A percentile compares a stretch with the other conserved stretches of the same genome.
These are phyloP conservation scores for Mycena haematopus DNA, from an alignment of 768 basidiomycete species.

Conservation along the genomic window DNA sequence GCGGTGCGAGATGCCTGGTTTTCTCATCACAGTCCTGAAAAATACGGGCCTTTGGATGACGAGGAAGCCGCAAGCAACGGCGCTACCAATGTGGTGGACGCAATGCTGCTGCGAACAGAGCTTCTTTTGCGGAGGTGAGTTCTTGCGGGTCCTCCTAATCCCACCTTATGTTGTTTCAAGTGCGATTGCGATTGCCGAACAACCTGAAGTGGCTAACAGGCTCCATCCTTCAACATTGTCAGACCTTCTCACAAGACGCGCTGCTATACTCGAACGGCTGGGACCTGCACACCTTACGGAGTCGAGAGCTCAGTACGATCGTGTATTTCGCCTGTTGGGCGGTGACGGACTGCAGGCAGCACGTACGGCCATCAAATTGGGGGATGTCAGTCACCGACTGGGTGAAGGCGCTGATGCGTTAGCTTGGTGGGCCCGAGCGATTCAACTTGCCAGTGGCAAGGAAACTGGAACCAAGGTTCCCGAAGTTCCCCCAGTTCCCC, in stretches of 20 bases:
- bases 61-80: constrained; percentile 42
- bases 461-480: constrained; percentile 33
- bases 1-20: constrained; percentile 76
- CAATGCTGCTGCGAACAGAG: constrained; percentile 60
- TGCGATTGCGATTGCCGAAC: constrained; percentile 54
- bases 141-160: not conserved
- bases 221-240: constrained; percentile 57
- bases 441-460: constrained; percentile 51
- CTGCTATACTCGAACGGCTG: constrained; percentile 64
- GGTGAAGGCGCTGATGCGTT: constrained; percentile 60
- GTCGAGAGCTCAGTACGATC: constrained; percentile 63
- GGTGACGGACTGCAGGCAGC: constrained; percentile 52
- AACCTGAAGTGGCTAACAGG: constrained; percentile 42
- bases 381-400: constrained; percentile 65
- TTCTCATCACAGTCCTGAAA: constrained; percentile 57
- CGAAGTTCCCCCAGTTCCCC: constrained; percentile 45
- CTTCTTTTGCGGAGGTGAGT: constrained; percentile 49
- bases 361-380: constrained; percentile 68
- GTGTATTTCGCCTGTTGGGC: constrained; percentile 57
- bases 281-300: constrained; percentile 58
- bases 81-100: constrained; percentile 53
- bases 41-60: constrained; percentile 13
- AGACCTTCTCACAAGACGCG: constrained; percentile 63
- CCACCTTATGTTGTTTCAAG: constrained; percentile 21
- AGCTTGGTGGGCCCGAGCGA: constrained; percentile 71